Base-by-base conservation (phyloP, 257 asterid species). In the Asclepias syriaca region DNA sequence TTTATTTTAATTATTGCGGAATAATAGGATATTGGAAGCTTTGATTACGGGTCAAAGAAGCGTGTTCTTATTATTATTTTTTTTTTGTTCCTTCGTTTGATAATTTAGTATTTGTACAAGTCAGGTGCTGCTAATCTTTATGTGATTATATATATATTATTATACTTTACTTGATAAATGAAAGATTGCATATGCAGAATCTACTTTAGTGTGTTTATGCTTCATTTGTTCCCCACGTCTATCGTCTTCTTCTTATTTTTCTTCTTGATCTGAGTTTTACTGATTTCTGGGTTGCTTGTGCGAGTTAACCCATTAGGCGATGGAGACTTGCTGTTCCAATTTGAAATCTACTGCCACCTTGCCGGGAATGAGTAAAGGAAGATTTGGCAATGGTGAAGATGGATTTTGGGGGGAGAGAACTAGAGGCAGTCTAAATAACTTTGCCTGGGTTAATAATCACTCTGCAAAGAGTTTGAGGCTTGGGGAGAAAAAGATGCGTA, bases 281-380 rank as follows among this genome's bases (percentile, higher is more conserved):
- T 77, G 71, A 72, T 77, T 56, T 80, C 77, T 77, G 65, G 53
- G 67, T 74, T 79, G 66, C 55, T 18, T 66, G 71, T 69, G 69
- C 60, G 58, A 77, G 84, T 63, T 43, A 77, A 64, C 64, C 66
- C 66, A 77, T 67, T 67, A 32, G 34, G 75, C 60, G 39, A 89
- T 95, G 98, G 96, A 85, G 68, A 74, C 90, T 80, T 80, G 79
- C 82, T 89, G 82, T 79, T 88, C 87, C 57, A 72, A 89, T 5
- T 16, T 84, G 84, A 90, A 80, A 66, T 70, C 88, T 70, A 72
- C 83, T 55, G 29, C 82, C 74, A 84, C 78, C 74, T 75, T 87
- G 85, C 77, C 78, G 37, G 77, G 75, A 59, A 77, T 55, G 58
- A 70, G 68, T 75, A 89, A 49, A 72, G 75, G 79, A 60, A 82